Percentiles rank a stretch among this genome's conserved stretches.
Conservation (phyloP, 2,329 filamentous ascomycete genomes). For the Ophidiomyces ophidiicola region DNA sequence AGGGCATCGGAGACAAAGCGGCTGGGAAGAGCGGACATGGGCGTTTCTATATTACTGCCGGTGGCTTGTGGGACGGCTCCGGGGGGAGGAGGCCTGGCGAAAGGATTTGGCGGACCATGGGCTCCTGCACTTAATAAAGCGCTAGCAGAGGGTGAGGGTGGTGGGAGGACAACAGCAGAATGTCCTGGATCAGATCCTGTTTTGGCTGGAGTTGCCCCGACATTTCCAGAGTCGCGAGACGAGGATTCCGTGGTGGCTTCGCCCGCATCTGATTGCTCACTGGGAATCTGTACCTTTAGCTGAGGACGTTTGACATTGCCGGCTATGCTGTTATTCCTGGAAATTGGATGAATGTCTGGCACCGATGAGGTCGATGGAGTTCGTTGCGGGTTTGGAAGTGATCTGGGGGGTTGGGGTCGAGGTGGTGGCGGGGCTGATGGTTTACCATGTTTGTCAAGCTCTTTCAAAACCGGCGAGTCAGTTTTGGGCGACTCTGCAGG, state of each 20-base stretch:
- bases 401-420: constrained; percentile 38
- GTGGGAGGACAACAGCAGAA: constrained; percentile 68
- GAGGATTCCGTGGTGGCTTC: constrained; percentile 61
- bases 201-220: constrained; percentile 47
- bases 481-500: constrained; percentile 39
- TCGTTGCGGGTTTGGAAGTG: constrained; percentile 34
- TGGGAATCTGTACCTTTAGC: constrained; percentile 88
- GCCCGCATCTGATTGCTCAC: constrained; percentile 66
- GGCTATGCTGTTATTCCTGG: constrained; percentile 64
- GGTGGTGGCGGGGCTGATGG: constrained; percentile 36
- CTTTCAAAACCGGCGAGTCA: constrained; percentile 25
- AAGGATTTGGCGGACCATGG: constrained; percentile 85
- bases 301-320: constrained; percentile 60
- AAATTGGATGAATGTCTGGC: constrained; percentile 60
- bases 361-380: constrained; percentile 49
- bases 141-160: constrained; percentile 80
- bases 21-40: constrained; percentile 85
- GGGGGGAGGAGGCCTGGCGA: constrained; percentile 77
- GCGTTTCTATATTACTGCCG: constrained; percentile 50
- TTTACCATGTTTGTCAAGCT: constrained; percentile 23
- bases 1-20: constrained; percentile 81
- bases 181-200: constrained; percentile 44
- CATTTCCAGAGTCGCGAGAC: constrained; percentile 43
- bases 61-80: constrained; percentile 23
- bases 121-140: constrained; percentile 82